Conservation (phyloP, 306 rosid species). For the Quercus ilex region DNA sequence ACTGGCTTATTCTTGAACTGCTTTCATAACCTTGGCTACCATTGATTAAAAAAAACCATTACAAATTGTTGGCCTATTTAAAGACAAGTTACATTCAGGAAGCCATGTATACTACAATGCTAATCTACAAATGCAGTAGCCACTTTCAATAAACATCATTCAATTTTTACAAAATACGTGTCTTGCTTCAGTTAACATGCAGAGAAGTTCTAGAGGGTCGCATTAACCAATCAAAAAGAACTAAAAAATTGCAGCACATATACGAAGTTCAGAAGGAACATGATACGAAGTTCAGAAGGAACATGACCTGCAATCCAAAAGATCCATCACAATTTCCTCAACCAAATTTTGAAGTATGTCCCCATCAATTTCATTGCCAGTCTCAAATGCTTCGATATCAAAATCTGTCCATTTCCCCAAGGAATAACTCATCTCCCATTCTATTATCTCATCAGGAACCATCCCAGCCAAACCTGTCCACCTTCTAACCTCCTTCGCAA, state of each 20-base stretch:
- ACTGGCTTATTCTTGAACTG: too few species aligned
- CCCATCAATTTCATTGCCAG: conserved; percentile 51
- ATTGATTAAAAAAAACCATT: not conserved
- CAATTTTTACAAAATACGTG: conserved; percentile 45
- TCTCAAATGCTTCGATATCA: conserved; percentile 67
- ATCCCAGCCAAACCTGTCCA: conserved; percentile 60
- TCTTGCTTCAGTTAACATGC: conserved; percentile 17
- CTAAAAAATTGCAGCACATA: conserved; percentile 5
- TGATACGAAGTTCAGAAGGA: conserved; percentile 15
- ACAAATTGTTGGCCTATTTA: not conserved
- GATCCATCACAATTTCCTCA: conserved; percentile 62
- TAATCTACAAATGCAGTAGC: not conserved
- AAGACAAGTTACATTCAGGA: not conserved
- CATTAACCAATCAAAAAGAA: conserved; percentile 2
- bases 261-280: conserved; percentile 17
- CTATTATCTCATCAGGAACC: conserved; percentile 69
- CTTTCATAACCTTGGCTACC: not conserved
- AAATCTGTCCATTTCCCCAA: conserved; percentile 77
- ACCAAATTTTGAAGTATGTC: conserved; percentile 59
- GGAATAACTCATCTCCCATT: conserved; percentile 80
- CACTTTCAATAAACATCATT: not conserved
- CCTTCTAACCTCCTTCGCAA: conserved; percentile 47
- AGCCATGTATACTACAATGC: not conserved
- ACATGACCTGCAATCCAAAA: conserved; percentile 28
- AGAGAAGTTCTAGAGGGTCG: not conserved